These are phyloP conservation scores for Saturnispora zaruensis DNA, from an alignment of 805 yeast species.

Conservation along the genomic window DNA sequence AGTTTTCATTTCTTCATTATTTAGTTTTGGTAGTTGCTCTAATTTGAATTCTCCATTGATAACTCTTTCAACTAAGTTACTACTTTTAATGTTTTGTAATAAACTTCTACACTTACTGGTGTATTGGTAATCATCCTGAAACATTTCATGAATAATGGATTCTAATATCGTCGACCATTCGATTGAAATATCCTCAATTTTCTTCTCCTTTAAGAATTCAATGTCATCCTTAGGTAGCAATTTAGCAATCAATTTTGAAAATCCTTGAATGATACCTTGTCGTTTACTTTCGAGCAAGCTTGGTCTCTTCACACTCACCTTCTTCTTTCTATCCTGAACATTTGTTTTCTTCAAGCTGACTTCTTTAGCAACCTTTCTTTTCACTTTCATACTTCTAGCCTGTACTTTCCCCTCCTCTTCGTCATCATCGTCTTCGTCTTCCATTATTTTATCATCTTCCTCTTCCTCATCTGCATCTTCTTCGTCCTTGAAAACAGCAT, in stretches of 20 bases:
- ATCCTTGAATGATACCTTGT: conserved; percentile 15
- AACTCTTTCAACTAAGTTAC: conserved; percentile 50
- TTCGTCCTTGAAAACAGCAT: not conserved
- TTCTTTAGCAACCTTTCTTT: conserved; percentile 7
- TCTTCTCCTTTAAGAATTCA: conserved; percentile 13
- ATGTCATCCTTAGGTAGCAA: conserved; percentile 31
- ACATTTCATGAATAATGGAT: conserved; percentile 24
- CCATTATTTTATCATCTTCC: conserved; percentile 8
- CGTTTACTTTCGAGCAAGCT: conserved; percentile 33
- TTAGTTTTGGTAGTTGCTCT: conserved; percentile 50
- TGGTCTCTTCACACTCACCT: not conserved
- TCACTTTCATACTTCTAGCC: conserved; percentile 11
- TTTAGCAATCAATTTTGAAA: conserved; percentile 35
- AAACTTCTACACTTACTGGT: conserved; percentile 62
- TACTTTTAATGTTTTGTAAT: conserved; percentile 52
- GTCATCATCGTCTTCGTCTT: conserved; percentile 7
- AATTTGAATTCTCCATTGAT: conserved; percentile 46
- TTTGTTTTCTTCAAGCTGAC: not conserved
- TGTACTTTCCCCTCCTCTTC: conserved; percentile 14
- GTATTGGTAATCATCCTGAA: conserved; percentile 31
- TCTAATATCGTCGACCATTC: conserved; percentile 48
- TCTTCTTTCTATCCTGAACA: not conserved
- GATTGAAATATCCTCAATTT: conserved; percentile 30
- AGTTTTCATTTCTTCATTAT: conserved; percentile 60
- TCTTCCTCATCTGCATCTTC: not conserved